These are phyloP conservation scores for Hysterangium stoloniferum DNA, from an alignment of 768 basidiomycete species.

Conservation along the genomic window DNA sequence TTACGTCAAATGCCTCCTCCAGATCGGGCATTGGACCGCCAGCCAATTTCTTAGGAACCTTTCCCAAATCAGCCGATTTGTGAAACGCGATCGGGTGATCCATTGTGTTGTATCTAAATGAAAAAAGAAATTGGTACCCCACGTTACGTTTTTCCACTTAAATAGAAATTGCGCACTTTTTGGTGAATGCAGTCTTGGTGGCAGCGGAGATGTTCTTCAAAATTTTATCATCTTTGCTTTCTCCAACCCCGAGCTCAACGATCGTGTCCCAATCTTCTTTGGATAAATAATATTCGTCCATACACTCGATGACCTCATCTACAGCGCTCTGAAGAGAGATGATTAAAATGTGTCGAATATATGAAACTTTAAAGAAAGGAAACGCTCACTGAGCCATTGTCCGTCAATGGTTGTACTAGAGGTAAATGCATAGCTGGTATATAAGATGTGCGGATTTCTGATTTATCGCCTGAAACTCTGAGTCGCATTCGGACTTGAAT, in stretches of 20 bases:
- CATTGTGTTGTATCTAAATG: constrained; percentile 68
- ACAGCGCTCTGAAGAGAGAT: constrained; percentile 53
- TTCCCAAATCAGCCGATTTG: constrained; percentile 76
- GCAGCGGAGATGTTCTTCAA: constrained; percentile 78
- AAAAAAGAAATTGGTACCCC: not conserved
- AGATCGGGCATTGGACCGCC: constrained; percentile 75
- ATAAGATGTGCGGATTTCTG: constrained; percentile 87
- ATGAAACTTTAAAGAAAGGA: not conserved
- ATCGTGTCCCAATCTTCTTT: constrained; percentile 97
- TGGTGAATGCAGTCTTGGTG: constrained; percentile 80
- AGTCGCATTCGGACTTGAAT: constrained; percentile 95
- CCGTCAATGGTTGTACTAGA: constrained; percentile 71
- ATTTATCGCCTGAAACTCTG: constrained; percentile 82
- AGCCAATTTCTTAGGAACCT: constrained; percentile 71
- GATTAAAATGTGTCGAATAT: not conserved
- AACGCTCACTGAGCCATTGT: constrained; percentile 60
- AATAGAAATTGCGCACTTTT: constrained; percentile 47
- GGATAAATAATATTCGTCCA: constrained; percentile 92
- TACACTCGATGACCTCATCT: constrained; percentile 71
- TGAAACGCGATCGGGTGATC: constrained; percentile 96
- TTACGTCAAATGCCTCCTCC: constrained; percentile 83
- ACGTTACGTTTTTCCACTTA: not conserved
- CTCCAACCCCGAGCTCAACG: constrained; percentile 85
- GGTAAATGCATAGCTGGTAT: constrained; percentile 81
- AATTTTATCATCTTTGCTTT: constrained; percentile 63